A percentile compares a stretch with the other conserved stretches of the same genome.
Conservation (phyloP, 441 rosid species). For the Adansonia madagascariensis region DNA sequence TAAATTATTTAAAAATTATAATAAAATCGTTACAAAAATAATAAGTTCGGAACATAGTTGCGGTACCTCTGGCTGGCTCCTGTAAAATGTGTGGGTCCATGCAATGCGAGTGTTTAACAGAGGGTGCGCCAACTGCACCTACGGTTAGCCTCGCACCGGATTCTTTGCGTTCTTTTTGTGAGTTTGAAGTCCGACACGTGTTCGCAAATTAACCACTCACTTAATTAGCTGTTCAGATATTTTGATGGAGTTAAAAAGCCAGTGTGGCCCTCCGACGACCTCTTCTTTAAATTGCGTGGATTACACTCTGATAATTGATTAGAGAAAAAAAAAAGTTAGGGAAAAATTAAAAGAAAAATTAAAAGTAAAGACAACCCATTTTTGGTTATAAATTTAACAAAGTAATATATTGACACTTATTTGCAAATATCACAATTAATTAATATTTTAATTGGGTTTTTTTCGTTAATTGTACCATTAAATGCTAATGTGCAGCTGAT, state of each 20-base stretch:
- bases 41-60: background rate
- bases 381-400: too few relatives aligned
- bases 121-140: slow-evolving; percentile 22
- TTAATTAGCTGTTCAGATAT: slow-evolving; percentile 26
- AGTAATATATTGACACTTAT: too few relatives aligned
- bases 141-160: slow-evolving; percentile 34
- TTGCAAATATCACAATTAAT: too few relatives aligned
- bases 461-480: too few relatives aligned
- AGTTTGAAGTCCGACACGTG: slow-evolving; percentile 26
- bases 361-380: too few relatives aligned
- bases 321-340: too few relatives aligned
- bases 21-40: background rate
- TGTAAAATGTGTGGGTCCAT: slow-evolving; percentile 3
- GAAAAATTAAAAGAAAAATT: too few relatives aligned
- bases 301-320: background rate
- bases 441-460: too few relatives aligned
- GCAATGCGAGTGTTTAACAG: background rate
- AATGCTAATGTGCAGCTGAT: too few relatives aligned
- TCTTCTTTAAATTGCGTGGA: slow-evolving; percentile 33
- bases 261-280: background rate
- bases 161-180: background rate
- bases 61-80: background rate
- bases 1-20: background rate
- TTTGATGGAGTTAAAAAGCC: background rate
- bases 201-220: slow-evolving; percentile 29